phyloP scores from a whole-genome alignment of 75 land plant species.

The Pinus albicaulis region DNA sequence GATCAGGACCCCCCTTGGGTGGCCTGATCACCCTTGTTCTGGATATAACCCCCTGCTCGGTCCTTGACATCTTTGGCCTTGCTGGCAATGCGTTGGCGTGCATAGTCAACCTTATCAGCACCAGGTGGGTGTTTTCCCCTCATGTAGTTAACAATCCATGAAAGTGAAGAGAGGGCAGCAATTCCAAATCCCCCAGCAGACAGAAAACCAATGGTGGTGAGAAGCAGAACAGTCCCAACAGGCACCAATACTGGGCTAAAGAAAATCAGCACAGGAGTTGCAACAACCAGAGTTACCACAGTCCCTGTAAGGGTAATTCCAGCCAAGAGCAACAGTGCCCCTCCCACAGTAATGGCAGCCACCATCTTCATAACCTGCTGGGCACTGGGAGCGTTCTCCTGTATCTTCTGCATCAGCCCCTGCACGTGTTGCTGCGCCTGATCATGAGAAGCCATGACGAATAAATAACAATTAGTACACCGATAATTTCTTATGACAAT shows the following conservation, averaged over 20 bases:
- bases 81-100: slow-evolving; percentile 15
- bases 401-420: slow-evolving; percentile 15
- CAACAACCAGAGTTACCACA: slow-evolving; percentile 29
- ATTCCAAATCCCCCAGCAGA: slow-evolving; percentile 33
- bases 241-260: slow-evolving; percentile 60
- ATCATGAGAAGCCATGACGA: not conserved
- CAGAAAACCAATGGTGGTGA: slow-evolving; percentile 26
- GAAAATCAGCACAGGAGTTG: slow-evolving; percentile 46
- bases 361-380: slow-evolving; percentile 20
- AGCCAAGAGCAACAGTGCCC: slow-evolving; percentile 29
- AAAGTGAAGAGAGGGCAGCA: slow-evolving; percentile 32
- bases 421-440: slow-evolving; percentile 7
- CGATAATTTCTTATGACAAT: not conserved
- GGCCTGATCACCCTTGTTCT: slow-evolving; percentile 15
- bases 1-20: not conserved
- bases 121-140: slow-evolving; percentile 53
- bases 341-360: slow-evolving; percentile 23
- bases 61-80: slow-evolving; percentile 43
- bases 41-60: slow-evolving; percentile 19
- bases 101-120: slow-evolving; percentile 43
- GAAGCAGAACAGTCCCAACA: slow-evolving; percentile 20
- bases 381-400: slow-evolving; percentile 11
- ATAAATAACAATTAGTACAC: not conserved
- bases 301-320: slow-evolving; percentile 48
- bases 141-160: slow-evolving; percentile 51